Evolutionary conservation across 306 rosid genomes (phyloP).

Genomic region (Trifolium fragiferum): DNA sequence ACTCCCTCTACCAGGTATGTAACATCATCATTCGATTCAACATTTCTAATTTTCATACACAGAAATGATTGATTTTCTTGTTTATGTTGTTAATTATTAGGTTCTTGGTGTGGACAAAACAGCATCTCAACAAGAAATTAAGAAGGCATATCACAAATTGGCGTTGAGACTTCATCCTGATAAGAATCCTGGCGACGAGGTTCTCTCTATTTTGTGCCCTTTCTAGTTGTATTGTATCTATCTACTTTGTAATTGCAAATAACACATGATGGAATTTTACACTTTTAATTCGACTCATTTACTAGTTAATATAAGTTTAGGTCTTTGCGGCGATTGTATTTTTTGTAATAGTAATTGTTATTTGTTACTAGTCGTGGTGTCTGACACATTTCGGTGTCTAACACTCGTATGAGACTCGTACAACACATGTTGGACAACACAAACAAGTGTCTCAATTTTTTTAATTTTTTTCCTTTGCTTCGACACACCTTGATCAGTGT

Average conservation of each 20-base stretch:
- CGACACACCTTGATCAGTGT: no score
- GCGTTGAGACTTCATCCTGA: conserved; percentile 94
- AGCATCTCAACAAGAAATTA: conserved; percentile 85
- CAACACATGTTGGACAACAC: not conserved
- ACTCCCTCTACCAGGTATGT: conserved; percentile 76
- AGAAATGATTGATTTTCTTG: conserved; percentile 12
- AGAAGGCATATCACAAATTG: conserved; percentile 87
- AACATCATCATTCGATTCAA: not conserved
- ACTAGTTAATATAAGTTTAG: not conserved
- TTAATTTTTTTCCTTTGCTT: no score
- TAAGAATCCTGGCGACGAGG: conserved; percentile 89
- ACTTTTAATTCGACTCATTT: not conserved
- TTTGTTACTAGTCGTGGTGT: no score
- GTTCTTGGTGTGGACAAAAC: conserved; percentile 65
- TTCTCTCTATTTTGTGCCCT: conserved; percentile 11
- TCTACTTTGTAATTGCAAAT: not conserved
- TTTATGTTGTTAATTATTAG: conserved; percentile 32
- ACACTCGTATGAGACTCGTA: not conserved
- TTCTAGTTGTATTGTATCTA: not conserved
- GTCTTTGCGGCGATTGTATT: not conserved
- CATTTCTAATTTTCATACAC: not conserved
- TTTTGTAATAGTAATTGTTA: not conserved
- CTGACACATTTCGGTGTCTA: not conserved
- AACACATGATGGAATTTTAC: not conserved
- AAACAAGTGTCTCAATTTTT: no score